These are phyloP conservation scores for Yamadazyma conglobata DNA, from an alignment of 1,139 yeast species.

Conservation along the genomic window DNA sequence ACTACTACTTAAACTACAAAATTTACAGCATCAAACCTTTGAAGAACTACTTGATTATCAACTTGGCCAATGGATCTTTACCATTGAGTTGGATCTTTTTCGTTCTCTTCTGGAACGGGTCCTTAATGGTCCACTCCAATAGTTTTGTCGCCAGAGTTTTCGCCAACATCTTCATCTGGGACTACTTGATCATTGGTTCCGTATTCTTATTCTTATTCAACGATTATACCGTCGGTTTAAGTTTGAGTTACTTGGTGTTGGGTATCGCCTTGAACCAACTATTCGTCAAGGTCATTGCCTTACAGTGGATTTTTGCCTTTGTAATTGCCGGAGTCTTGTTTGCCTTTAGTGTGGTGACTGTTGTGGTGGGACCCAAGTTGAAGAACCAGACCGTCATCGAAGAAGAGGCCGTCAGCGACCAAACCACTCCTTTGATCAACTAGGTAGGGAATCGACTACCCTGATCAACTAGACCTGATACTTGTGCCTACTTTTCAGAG, in stretches of 20 bases:
- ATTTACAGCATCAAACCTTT: conserved; percentile 55
- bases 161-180: conserved; percentile 77
- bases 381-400: conserved; percentile 14
- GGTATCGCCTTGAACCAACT: conserved; percentile 72
- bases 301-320: conserved; percentile 84
- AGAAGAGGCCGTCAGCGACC: conserved; percentile 13
- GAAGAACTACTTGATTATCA: conserved; percentile 16
- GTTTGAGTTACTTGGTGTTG: conserved; percentile 53
- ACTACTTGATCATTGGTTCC: conserved; percentile 64
- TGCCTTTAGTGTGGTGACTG: conserved; percentile 43
- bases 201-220: conserved; percentile 54
- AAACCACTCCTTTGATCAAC: conserved; percentile 28
- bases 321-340: conserved; percentile 55
- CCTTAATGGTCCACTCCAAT: conserved; percentile 58
- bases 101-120: conserved; percentile 81
- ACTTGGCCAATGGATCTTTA: conserved; percentile 51
- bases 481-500: no score
- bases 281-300: conserved; percentile 62
- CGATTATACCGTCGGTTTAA: conserved; percentile 70
- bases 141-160: conserved; percentile 60
- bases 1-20: conserved; percentile 56
- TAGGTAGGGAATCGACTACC: background rate
- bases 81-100: conserved; percentile 75
- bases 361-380: conserved; percentile 24
- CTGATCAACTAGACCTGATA: no score